Conservation (phyloP, 2,329 filamentous ascomycete genomes). For the Pseudopyrenochaeta lycopersici region DNA sequence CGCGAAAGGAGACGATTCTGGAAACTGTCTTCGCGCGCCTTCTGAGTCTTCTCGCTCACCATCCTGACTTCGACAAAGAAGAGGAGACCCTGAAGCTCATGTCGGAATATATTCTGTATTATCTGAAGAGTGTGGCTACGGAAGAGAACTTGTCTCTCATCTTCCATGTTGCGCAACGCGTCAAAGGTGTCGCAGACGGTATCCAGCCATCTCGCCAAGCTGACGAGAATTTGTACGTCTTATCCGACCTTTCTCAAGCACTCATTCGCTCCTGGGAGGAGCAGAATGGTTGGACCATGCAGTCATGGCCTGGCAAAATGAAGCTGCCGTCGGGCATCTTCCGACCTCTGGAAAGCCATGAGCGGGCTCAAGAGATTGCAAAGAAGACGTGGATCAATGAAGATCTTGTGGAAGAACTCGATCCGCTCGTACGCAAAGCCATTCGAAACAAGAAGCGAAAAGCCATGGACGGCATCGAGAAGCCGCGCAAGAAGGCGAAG, state of each 20-base stretch:
- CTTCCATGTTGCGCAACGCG: constrained; percentile 88
- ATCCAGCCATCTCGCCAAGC: constrained; percentile 64
- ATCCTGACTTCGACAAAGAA: constrained; percentile 79
- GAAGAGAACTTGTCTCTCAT: constrained; percentile 89
- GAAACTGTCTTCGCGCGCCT: constrained; percentile 84
- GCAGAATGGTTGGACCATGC: constrained; percentile 83
- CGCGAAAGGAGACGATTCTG: constrained; percentile 68
- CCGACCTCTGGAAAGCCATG: constrained; percentile 75
- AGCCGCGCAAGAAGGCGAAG: constrained; percentile 47
- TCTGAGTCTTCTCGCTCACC: constrained; percentile 88
- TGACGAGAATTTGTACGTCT: constrained; percentile 80
- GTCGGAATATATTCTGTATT: constrained; percentile 88
- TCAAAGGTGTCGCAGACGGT: constrained; percentile 88
- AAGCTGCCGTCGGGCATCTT: constrained; percentile 84
- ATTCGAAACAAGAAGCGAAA: constrained; percentile 68
- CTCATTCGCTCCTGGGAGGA: constrained; percentile 88
- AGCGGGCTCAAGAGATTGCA: constrained; percentile 83
- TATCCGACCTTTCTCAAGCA: constrained; percentile 86
- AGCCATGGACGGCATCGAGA: constrained; percentile 37
- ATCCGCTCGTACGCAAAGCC: constrained; percentile 74
- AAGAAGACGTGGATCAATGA: constrained; percentile 85
- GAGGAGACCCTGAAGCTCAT: constrained; percentile 79
- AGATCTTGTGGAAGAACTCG: constrained; percentile 75
- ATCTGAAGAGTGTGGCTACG: constrained; percentile 81
- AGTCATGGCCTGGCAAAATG: constrained; percentile 82